Conservation (phyloP, 179 eudicot genomes). For the Spinacia oleracea region DNA sequence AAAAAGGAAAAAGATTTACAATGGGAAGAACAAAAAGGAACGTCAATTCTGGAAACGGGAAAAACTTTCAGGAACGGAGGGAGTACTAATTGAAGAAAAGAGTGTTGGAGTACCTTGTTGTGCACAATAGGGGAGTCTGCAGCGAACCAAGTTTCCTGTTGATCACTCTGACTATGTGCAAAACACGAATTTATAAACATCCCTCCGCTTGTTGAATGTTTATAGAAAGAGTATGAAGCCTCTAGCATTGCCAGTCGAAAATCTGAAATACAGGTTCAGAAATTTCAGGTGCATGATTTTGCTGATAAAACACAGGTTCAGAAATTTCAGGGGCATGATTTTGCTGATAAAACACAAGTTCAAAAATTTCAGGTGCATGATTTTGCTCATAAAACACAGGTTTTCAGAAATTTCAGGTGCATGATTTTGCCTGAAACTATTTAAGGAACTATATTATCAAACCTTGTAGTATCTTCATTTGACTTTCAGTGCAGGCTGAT, state of each 20-base stretch:
- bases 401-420: neutral
- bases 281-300: neutral
- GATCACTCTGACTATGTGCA: constrained; percentile 94
- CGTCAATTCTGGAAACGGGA: too few species aligned
- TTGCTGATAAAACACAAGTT: constrained; percentile 8
- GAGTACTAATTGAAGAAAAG: neutral
- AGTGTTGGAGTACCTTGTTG: constrained; percentile 56
- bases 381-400: neutral
- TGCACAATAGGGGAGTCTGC: constrained; percentile 70
- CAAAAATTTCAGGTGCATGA: neutral
- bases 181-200: constrained; percentile 93
- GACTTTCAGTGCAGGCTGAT: constrained; percentile 47
- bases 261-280: constrained; percentile 38
- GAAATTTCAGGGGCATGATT: too few species aligned
- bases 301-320: too few species aligned
- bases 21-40: too few species aligned
- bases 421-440: neutral
- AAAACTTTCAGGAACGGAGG: too few species aligned
- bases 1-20: too few species aligned
- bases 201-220: constrained; percentile 66
- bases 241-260: constrained; percentile 67
- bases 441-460: neutral
- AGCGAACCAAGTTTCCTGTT: constrained; percentile 79
- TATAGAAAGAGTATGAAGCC: constrained; percentile 52
- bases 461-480: constrained; percentile 78